phyloP scores from a whole-genome alignment of 1,139 yeast species.

The Saccharomyces hybrid region DNA sequence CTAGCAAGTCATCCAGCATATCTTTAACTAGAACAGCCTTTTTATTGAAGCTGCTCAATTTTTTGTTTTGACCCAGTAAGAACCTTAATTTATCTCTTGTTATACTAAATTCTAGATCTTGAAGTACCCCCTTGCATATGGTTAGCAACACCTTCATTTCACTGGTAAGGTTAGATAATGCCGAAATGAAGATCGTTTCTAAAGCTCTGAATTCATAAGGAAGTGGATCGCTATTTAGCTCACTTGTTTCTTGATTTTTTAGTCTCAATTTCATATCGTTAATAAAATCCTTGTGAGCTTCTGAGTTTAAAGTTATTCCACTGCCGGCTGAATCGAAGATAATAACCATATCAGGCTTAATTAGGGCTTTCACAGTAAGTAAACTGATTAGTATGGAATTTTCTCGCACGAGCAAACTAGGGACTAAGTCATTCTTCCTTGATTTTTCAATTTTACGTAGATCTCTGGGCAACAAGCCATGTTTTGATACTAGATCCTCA shows the following conservation, averaged over 20 bases:
- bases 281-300: constrained; percentile 29
- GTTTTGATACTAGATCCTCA: constrained; percentile 37
- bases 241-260: constrained; percentile 24
- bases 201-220: constrained; percentile 81
- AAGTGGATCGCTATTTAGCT: constrained; percentile 19
- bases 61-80: constrained; percentile 72
- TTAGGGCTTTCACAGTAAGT: constrained; percentile 61
- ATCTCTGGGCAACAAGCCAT: constrained; percentile 31
- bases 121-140: constrained; percentile 67
- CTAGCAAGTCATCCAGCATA: constrained; percentile 78
- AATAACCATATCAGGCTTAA: constrained; percentile 56
- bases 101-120: constrained; percentile 77
- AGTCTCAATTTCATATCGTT: constrained; percentile 23
- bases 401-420: constrained; percentile 56
- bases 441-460: constrained; percentile 60
- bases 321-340: constrained; percentile 46
- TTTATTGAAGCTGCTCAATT: constrained; percentile 72
- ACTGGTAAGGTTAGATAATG: constrained; percentile 73
- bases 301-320: constrained; percentile 24
- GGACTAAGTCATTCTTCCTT: constrained; percentile 42
- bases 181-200: constrained; percentile 80
- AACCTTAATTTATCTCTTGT: constrained; percentile 77
- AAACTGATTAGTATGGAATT: constrained; percentile 57
- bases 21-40: constrained; percentile 77
- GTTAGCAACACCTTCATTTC: constrained; percentile 72